Percentiles rank a stretch among this genome's conserved stretches.
Evolutionary conservation across 306 rosid genomes (phyloP).

Genomic region (Fagus sylvatica): DNA sequence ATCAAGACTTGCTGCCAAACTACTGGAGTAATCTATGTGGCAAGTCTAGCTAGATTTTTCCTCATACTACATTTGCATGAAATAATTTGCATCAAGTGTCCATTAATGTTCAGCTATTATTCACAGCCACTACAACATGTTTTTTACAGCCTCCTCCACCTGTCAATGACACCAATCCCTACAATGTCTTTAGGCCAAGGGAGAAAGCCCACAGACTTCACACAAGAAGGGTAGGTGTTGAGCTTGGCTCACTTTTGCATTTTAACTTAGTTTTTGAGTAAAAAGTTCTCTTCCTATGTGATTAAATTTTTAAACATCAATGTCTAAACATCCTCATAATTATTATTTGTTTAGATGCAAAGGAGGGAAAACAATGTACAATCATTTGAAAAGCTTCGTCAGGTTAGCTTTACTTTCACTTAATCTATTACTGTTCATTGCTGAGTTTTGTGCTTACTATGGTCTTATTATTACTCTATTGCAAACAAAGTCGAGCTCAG

Average conservation of each 20-base stretch:
- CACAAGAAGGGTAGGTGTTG: constrained; percentile 82
- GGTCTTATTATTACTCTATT: not conserved
- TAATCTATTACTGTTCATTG: not conserved
- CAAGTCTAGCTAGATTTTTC: not conserved
- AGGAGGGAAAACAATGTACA: constrained; percentile 97
- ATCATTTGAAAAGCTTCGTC: constrained; percentile 99
- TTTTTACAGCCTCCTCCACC: constrained; percentile 93
- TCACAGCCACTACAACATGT: constrained; percentile 37
- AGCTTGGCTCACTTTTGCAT: constrained; percentile 18
- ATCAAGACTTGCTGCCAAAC: not conserved
- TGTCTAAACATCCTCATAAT: not conserved
- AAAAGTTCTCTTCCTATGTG: constrained; percentile 24
- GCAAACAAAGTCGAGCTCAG: not conserved
- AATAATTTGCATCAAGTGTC: not conserved
- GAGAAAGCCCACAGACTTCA: constrained; percentile 98
- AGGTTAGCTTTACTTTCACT: constrained; percentile 45
- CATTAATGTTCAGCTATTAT: constrained; percentile 23
- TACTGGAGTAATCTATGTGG: not conserved
- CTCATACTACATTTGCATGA: constrained; percentile 5
- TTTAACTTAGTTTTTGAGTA: constrained; percentile 31
- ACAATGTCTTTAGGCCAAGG: constrained; percentile 98
- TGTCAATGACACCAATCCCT: constrained; percentile 94
- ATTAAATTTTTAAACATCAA: not conserved
- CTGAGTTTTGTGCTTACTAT: not conserved
- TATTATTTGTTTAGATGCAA: constrained; percentile 71